Conservation (phyloP, 225 moss, liverwort and hornwort genomes). For the Physcomitrellopsis africana region DNA sequence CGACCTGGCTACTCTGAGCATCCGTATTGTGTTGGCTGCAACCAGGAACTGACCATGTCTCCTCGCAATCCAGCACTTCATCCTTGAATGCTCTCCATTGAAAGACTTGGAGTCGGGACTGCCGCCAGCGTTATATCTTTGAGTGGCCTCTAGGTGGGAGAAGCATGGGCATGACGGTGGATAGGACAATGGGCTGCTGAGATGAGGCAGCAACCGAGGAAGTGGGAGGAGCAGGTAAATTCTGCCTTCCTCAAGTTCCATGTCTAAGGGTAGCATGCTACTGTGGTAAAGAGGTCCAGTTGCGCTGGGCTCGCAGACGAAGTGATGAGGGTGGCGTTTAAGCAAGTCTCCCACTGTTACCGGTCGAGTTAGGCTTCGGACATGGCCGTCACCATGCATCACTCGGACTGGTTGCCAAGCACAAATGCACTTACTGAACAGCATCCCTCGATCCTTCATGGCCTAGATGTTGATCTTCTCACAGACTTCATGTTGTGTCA, state of each 20-base stretch:
- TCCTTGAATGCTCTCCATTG: constrained; percentile 7
- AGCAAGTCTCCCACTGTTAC: constrained; percentile 75
- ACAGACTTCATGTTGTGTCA: constrained; percentile 9
- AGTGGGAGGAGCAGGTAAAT: constrained; percentile 85
- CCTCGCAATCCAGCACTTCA: constrained; percentile 29
- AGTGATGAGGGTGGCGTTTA: constrained; percentile 74
- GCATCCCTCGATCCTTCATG: constrained; percentile 38
- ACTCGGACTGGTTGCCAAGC: constrained; percentile 71
- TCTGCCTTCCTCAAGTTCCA: constrained; percentile 74
- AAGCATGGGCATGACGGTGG: constrained; percentile 70
- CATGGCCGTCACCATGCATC: constrained; percentile 77
- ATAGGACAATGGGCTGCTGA: constrained; percentile 31
- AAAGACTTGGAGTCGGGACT: neutral
- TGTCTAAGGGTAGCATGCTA: constrained; percentile 68
- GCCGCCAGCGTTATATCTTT: neutral
- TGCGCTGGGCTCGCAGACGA: constrained; percentile 69
- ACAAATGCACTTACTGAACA: constrained; percentile 49
- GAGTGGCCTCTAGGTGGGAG: constrained; percentile 11
- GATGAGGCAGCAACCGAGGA: constrained; percentile 77
- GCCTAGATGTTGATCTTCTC: neutral
- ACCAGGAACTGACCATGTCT: constrained; percentile 26
- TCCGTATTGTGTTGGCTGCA: constrained; percentile 21
- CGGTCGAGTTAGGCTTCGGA: constrained; percentile 51
- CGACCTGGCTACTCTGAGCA: constrained; percentile 18
- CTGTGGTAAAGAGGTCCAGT: constrained; percentile 65